Percentiles rank a stretch among this genome's conserved stretches.
Evolutionary conservation across 768 basidiomycete genomes (phyloP).

Genomic region (Mycena venus): DNA sequence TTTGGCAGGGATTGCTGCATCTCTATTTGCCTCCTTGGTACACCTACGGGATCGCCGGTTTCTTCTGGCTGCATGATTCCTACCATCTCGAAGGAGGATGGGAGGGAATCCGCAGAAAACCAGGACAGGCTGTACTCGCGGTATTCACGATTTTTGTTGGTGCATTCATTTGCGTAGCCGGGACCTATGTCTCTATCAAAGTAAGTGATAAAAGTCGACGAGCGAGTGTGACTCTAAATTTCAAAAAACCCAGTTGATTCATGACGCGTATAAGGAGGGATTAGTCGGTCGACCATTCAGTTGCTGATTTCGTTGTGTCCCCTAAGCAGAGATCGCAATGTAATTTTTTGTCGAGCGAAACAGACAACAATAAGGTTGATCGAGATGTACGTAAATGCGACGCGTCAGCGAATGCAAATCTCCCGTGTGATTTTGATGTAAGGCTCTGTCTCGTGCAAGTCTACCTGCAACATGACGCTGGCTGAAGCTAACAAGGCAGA

Average conservation of each 20-base stretch:
- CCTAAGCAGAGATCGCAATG: background rate
- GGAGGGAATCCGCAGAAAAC: constrained; percentile 46
- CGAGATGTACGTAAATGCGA: background rate
- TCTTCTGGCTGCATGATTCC: constrained; percentile 67
- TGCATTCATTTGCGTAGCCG: constrained; percentile 66
- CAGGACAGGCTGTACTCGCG: constrained; percentile 51
- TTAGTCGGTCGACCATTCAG: constrained; percentile 63
- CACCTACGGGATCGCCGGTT: constrained; percentile 67
- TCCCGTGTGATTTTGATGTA: too few species aligned
- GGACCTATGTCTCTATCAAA: constrained; percentile 66
- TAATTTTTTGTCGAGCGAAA: too few species aligned
- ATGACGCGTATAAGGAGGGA: constrained; percentile 57
- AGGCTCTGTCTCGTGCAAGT: too few species aligned
- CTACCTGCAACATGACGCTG: constrained; percentile 1
- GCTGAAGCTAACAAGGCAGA: constrained; percentile 9
- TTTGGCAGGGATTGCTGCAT: constrained; percentile 55
- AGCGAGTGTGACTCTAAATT: too few species aligned
- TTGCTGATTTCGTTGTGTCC: constrained; percentile 40
- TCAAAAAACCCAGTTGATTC: constrained; percentile 59
- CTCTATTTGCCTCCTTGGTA: constrained; percentile 73
- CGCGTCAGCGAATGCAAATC: too few species aligned
- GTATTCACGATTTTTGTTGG: constrained; percentile 61
- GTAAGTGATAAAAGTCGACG: constrained; percentile 48
- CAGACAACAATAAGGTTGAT: background rate
- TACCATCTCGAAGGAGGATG: constrained; percentile 57